phyloP scores from a whole-genome alignment of 202 grass and related monocot species.

The Sporobolus alterniflorus region DNA sequence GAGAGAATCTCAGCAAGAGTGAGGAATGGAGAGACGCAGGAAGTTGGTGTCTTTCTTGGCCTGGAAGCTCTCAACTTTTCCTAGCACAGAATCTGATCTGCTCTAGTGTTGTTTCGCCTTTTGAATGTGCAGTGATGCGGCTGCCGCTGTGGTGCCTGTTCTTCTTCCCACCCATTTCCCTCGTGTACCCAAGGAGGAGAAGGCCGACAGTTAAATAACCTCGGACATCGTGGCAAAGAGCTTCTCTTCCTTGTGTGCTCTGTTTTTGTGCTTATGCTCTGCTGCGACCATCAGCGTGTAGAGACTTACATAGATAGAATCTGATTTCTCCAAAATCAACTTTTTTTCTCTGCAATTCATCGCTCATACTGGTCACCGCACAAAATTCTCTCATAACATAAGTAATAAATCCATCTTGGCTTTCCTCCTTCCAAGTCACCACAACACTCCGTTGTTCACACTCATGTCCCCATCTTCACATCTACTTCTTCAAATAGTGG shows the following conservation, averaged over 20 bases:
- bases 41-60: slow-evolving; percentile 46
- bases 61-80: slow-evolving; percentile 48
- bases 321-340: no score
- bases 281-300: no score
- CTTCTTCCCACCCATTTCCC: neutral
- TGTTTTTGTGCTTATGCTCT: no score
- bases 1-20: slow-evolving; percentile 46
- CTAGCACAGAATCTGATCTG: slow-evolving; percentile 39
- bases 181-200: neutral
- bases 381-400: no score
- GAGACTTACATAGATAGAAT: no score
- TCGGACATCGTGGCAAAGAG: neutral
- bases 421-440: no score
- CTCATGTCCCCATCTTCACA: no score
- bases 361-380: no score
- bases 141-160: neutral
- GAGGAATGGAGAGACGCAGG: neutral
- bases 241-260: neutral
- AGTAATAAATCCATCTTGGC: no score
- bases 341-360: no score
- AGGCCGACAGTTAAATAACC: neutral
- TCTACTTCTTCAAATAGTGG: neutral
- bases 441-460: no score
- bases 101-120: neutral
- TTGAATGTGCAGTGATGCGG: slow-evolving; percentile 4